Evolutionary conservation across 1,139 yeast genomes (phyloP).

Genomic region (Yamadazyma oceani): DNA sequence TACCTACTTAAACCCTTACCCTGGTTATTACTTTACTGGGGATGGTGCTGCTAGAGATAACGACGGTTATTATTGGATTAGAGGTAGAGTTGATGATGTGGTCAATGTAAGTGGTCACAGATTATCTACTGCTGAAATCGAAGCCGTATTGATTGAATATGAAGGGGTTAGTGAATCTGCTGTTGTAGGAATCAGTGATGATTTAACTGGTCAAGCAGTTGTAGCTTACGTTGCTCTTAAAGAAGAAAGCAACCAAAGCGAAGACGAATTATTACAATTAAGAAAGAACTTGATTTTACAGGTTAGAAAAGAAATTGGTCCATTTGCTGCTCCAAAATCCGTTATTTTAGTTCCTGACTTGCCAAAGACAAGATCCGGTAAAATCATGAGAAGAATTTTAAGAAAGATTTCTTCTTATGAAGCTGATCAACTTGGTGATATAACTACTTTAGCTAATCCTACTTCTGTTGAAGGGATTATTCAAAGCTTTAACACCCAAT

Average conservation of each 20-base stretch:
- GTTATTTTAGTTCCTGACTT: conserved; percentile 85
- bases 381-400: conserved; percentile 97
- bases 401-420: conserved; percentile 89
- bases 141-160: conserved; percentile 85
- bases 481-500: conserved; percentile 44
- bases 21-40: conserved; percentile 96
- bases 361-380: conserved; percentile 98
- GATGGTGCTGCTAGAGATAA: conserved; percentile 98
- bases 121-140: conserved; percentile 95
- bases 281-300: conserved; percentile 83
- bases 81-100: conserved; percentile 98
- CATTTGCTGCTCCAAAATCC: conserved; percentile 96
- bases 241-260: conserved; percentile 52
- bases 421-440: conserved; percentile 91
- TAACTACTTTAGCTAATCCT: conserved; percentile 88
- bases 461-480: conserved; percentile 79
- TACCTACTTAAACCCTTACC: conserved; percentile 93
- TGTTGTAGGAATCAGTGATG: conserved; percentile 92
- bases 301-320: conserved; percentile 94
- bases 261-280: conserved; percentile 36
- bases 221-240: conserved; percentile 90
- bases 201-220: conserved; percentile 96
- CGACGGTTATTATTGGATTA: conserved; percentile 97
- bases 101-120: conserved; percentile 98
- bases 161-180: conserved; percentile 87